Base-by-base conservation (phyloP, 2,329 filamentous ascomycete genomes). In the Aspergillus ruber region DNA sequence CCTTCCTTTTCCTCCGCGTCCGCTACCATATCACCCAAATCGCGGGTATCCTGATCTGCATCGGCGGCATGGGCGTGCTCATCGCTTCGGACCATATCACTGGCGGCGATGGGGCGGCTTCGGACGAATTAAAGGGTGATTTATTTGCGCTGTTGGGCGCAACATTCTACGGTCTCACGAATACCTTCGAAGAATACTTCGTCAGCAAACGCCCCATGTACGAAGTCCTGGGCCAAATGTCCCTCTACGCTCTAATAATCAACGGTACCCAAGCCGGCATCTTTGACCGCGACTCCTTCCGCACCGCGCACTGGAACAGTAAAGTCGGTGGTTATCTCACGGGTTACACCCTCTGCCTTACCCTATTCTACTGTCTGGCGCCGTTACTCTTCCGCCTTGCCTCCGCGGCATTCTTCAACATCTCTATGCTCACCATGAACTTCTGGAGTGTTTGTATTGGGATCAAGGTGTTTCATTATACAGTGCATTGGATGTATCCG, bases 361-460 rank as follows among this genome's bases (percentile, higher is more conserved):
- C 79, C 46, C 72, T 93, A 50, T 98, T 98, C 72, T 98, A 98
- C 75, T 83, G 84, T 6, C 75, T 93, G 3, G 90, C 87, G 0
- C 93, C 93, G 0, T 73, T 97, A 46, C 79, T 98, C 53, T 84
- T 97, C 70, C 88, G 93, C 55, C 86, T 97, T 74, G 86, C 86
- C 23, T 87, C 82, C 13, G 93, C 93, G 2, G 91, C 90, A 17
- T 96, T 98, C 72, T 94, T 96, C 76, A 95, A 98, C 70, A 95
- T 97, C 61, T 91, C 86, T 6, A 75, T 98, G 55, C 76, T 98
- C 50, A 97, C 93, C 2, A 88, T 84, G 59, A 96, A 95, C 72
- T 97, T 97, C 74, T 98, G 93, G 93, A 90, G 90, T 55, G 86
- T 95, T 52, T 86, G 94, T 56, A 91, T 98, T 58, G 93, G 93